phyloP scores from a whole-genome alignment of 306 rosid species.

The Vicia sativa region DNA sequence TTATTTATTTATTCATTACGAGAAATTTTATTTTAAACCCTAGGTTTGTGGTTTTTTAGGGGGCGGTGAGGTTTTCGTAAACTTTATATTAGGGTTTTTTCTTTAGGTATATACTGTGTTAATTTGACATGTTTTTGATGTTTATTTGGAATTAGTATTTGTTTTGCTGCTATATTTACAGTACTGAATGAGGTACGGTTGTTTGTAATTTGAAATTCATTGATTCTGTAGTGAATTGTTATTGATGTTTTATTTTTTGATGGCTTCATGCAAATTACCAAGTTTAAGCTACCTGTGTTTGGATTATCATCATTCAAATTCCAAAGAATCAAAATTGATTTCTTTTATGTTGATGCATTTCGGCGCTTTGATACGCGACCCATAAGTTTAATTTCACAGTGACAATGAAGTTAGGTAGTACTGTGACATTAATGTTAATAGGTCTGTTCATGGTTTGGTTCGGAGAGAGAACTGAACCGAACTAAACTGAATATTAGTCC shows the following conservation, averaged over 20 bases:
- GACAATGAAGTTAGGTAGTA: neutral
- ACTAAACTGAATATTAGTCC: too few species aligned
- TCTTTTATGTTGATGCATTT: neutral
- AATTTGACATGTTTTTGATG: conserved; percentile 24
- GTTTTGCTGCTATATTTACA: conserved; percentile 21
- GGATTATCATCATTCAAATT: neutral
- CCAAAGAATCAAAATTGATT: neutral
- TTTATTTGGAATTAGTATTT: conserved; percentile 8
- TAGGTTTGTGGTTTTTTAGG: conserved; percentile 14
- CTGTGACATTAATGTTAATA: neutral
- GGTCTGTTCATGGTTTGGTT: too few species aligned
- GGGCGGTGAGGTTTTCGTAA: neutral
- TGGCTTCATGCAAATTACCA: neutral
- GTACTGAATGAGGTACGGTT: conserved; percentile 17
- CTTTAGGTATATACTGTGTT: neutral
- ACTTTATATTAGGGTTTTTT: conserved; percentile 2
- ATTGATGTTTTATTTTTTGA: conserved; percentile 2
- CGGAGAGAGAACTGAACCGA: too few species aligned
- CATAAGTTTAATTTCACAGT: too few species aligned
- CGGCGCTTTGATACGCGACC: neutral
- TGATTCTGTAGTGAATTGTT: neutral
- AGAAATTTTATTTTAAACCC: conserved; percentile 35
- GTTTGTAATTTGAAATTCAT: conserved; percentile 5
- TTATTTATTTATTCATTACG: neutral
- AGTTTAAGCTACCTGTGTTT: neutral